Conservation (phyloP, 2,329 filamentous ascomycete species). For the Pestalotiopsis sp. region DNA sequence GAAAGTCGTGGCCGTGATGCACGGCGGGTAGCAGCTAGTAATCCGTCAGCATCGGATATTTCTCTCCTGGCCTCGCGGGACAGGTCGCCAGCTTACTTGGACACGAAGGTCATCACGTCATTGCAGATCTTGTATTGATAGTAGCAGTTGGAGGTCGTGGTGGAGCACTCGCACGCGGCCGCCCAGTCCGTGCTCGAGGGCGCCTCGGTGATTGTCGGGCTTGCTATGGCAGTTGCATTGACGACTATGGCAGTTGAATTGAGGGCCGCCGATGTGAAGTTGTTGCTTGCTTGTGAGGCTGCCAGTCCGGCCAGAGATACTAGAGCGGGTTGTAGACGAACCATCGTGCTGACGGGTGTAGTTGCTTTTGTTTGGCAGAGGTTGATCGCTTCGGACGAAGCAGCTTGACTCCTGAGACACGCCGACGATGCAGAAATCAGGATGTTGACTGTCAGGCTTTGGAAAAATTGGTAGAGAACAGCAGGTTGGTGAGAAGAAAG, state of each 20-base stretch:
- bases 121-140: conserved; percentile 1
- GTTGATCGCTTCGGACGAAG: not conserved
- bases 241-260: not conserved
- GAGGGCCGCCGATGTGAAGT: not conserved
- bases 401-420: not conserved
- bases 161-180: not conserved
- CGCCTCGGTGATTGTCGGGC: not conserved
- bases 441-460: not conserved
- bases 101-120: not conserved
- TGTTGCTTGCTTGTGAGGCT: not conserved
- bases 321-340: not conserved
- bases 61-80: not conserved
- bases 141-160: not conserved
- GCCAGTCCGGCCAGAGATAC: not conserved
- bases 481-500: too few species aligned
- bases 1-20: not conserved
- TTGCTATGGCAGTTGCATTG: not conserved
- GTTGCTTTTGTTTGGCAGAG: not conserved
- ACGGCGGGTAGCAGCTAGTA: not conserved
- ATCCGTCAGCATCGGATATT: not conserved
- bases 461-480: not conserved
- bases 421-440: not conserved
- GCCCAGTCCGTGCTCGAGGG: not conserved
- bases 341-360: not conserved
- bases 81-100: not conserved